A percentile compares a stretch with the other conserved stretches of the same genome.
These are phyloP conservation scores for Solanum tarapatanum DNA, from an alignment of 257 asterid species.

Conservation along the genomic window DNA sequence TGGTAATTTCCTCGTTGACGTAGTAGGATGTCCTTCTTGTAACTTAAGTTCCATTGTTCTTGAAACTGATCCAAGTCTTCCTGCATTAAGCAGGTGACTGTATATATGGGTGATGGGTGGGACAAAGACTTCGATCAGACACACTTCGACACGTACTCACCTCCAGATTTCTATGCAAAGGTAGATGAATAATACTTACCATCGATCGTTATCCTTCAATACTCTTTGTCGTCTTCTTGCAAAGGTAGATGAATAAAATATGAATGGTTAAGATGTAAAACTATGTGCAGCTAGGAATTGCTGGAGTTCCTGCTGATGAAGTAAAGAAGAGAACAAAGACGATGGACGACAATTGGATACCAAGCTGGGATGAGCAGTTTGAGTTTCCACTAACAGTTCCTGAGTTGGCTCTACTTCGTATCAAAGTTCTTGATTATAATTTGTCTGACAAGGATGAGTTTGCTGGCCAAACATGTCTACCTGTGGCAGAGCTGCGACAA, in stretches of 20 bases:
- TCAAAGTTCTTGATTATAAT: slow-evolving; percentile 76
- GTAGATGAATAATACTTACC: slow-evolving; percentile 25
- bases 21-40: neutral
- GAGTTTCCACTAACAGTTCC: slow-evolving; percentile 72
- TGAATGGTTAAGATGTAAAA: neutral
- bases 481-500: slow-evolving; percentile 55
- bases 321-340: slow-evolving; percentile 59
- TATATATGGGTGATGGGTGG: slow-evolving; percentile 97
- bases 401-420: slow-evolving; percentile 65
- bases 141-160: slow-evolving; percentile 73
- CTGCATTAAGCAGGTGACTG: slow-evolving; percentile 50
- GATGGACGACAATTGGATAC: slow-evolving; percentile 78
- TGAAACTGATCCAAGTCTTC: neutral
- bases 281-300: slow-evolving; percentile 62
- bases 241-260: neutral
- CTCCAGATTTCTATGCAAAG: slow-evolving; percentile 88
- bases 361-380: slow-evolving; percentile 65
- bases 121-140: slow-evolving; percentile 58
- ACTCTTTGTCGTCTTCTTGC: neutral
- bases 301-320: slow-evolving; percentile 63
- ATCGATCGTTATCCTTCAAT: neutral
- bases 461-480: slow-evolving; percentile 77
- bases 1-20: neutral
- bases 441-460: slow-evolving; percentile 84
- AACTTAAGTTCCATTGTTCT: neutral